phyloP scores from a whole-genome alignment of 2,329 filamentous ascomycete species.

The Thelonectria olida region DNA sequence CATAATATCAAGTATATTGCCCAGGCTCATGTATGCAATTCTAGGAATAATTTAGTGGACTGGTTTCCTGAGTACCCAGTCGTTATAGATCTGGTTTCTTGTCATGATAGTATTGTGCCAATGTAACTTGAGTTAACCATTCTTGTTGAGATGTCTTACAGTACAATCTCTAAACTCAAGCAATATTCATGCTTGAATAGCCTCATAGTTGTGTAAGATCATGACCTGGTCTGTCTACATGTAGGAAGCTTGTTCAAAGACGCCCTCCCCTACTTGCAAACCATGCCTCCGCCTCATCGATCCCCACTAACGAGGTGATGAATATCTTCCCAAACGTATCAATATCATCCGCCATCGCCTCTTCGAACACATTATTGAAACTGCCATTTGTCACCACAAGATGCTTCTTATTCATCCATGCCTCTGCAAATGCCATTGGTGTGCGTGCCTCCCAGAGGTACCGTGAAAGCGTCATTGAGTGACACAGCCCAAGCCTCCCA shows the following conservation, averaged over 20 bases:
- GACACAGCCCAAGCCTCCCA: slow-evolving; percentile 42
- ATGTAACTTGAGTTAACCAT: no score
- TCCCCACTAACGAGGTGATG: slow-evolving; percentile 42
- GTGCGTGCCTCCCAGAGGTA: slow-evolving; percentile 50
- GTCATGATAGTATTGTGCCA: no score
- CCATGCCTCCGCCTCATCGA: slow-evolving; percentile 47
- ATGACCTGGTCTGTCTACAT: background rate
- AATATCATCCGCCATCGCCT: slow-evolving; percentile 53
- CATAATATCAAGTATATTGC: no score
- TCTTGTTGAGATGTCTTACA: no score
- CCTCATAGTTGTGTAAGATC: no score
- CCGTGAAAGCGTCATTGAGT: slow-evolving; percentile 52
- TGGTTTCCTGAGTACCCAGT: no score
- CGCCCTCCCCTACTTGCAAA: slow-evolving; percentile 39
- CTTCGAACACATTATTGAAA: slow-evolving; percentile 40
- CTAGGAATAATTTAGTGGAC: no score
- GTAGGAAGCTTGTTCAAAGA: slow-evolving; percentile 3
- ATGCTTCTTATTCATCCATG: slow-evolving; percentile 48
- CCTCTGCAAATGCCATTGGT: slow-evolving; percentile 48
- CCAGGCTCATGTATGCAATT: no score
- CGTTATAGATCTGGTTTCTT: no score
- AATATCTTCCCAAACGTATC: slow-evolving; percentile 53
- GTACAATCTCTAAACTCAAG: no score
- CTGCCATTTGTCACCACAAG: slow-evolving; percentile 45
- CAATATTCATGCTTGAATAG: no score